Percentiles rank a stretch among this genome's conserved stretches.
Conservation (phyloP, 2,329 filamentous ascomycete genomes). For the Claviceps africana region DNA sequence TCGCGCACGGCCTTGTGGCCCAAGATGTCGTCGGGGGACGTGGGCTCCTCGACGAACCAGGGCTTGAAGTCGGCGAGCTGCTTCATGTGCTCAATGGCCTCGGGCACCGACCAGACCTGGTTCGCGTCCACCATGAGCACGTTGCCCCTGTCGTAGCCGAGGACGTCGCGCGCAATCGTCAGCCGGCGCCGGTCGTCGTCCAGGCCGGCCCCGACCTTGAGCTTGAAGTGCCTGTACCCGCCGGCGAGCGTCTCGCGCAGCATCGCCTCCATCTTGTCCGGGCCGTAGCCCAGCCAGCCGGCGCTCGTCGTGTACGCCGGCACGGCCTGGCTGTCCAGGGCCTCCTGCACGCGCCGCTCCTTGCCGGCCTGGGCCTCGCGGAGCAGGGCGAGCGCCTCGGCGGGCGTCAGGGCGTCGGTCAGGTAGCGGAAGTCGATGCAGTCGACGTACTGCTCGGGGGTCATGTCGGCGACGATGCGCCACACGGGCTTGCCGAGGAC, state of each 20-base stretch:
- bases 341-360: slow-evolving; percentile 56
- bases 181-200: slow-evolving; percentile 59
- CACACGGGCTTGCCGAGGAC: slow-evolving; percentile 75
- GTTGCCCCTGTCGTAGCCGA: slow-evolving; percentile 71
- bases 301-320: slow-evolving; percentile 85
- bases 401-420: slow-evolving; percentile 78
- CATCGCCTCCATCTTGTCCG: slow-evolving; percentile 70
- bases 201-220: slow-evolving; percentile 69
- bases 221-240: slow-evolving; percentile 78
- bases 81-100: slow-evolving; percentile 79
- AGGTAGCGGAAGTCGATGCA: slow-evolving; percentile 95
- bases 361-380: slow-evolving; percentile 53
- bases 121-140: slow-evolving; percentile 89
- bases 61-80: slow-evolving; percentile 70
- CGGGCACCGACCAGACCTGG: slow-evolving; percentile 82
- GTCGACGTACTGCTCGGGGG: slow-evolving; percentile 68
- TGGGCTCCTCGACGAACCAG: slow-evolving; percentile 93
- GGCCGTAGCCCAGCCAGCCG: slow-evolving; percentile 81
- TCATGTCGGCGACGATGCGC: slow-evolving; percentile 82
- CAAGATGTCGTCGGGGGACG: slow-evolving; percentile 76
- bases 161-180: slow-evolving; percentile 60
- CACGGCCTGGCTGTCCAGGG: slow-evolving; percentile 58
- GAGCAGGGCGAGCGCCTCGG: slow-evolving; percentile 64
- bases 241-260: slow-evolving; percentile 59
- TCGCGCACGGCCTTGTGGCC: slow-evolving; percentile 77